A percentile compares a stretch with the other conserved stretches of the same genome.
These are phyloP conservation scores for Teratosphaeria nubilosa DNA, from an alignment of 2,329 filamentous ascomycete species.

Conservation along the genomic window DNA sequence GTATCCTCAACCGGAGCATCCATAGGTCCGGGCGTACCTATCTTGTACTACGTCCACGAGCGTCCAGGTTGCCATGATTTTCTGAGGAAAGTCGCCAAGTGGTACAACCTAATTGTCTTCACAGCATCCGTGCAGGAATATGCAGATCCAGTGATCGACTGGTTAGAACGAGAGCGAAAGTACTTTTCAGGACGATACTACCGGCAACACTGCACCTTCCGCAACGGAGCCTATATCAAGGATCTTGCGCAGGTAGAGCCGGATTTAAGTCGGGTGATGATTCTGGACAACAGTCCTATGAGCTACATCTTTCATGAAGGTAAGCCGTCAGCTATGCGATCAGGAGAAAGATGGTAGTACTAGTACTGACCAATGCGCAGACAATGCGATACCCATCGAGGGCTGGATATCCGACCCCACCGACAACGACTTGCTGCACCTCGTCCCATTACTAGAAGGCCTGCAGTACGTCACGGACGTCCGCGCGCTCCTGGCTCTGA, in stretches of 20 bases:
- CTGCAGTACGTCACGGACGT: slow-evolving; percentile 96
- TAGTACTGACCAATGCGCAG: slow-evolving; percentile 36
- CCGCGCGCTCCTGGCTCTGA: slow-evolving; percentile 74
- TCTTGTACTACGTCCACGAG: slow-evolving; percentile 98
- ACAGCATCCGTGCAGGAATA: slow-evolving; percentile 98
- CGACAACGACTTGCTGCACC: slow-evolving; percentile 85
- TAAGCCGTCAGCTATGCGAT: slow-evolving; percentile 34
- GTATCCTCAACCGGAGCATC: slow-evolving; percentile 13
- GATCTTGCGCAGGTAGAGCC: slow-evolving; percentile 93
- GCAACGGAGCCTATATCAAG: slow-evolving; percentile 96
- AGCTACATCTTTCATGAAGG: slow-evolving; percentile 99
- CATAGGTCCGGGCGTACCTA: slow-evolving; percentile 81
- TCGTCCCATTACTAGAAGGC: slow-evolving; percentile 85
- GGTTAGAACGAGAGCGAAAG: slow-evolving; percentile 92
- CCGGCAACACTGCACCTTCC: slow-evolving; percentile 89
- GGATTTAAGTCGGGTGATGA: slow-evolving; percentile 96
- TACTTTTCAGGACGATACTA: slow-evolving; percentile 93
- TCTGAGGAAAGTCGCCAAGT: slow-evolving; percentile 83
- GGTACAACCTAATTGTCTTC: slow-evolving; percentile 96
- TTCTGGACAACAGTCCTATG: slow-evolving; percentile 94
- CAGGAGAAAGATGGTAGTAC: neutral
- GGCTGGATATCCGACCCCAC: slow-evolving; percentile 99
- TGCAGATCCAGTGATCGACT: slow-evolving; percentile 96
- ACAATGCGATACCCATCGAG: slow-evolving; percentile 98
- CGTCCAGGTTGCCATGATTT: slow-evolving; percentile 96